Evolutionary conservation across 164 flowering plant genomes (phyloP), one percentile per base, ranked within the genome.

Genomic region (Cinnamomum chago): DNA sequence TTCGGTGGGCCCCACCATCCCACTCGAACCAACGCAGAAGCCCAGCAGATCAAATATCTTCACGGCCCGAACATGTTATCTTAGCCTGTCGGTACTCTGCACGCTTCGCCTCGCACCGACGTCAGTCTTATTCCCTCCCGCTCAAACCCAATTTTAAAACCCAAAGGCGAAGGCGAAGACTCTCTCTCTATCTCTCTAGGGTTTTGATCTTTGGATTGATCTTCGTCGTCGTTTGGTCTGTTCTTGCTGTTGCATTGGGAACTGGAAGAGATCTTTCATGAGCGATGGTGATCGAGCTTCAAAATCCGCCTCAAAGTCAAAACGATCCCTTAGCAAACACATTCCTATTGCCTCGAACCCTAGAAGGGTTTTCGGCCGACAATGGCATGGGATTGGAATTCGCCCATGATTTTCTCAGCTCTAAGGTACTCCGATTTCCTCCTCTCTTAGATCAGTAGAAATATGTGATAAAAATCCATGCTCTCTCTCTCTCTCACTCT

Each of bases 291-390:
- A 35, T 28, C 18, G 47, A 28, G 17, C n/a, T 11, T 25, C 35
- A 30, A 27, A 28, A 30, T 11, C 35, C 28, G 17, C n/a, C 33
- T 17, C 40, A 28, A 30, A 67, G 28, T 17, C 40, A 5, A 30
- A 67, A 67, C 47, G 69, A 67, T 67, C 69, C 69, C 47, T 15
- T 67, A 12, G 69, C 40, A 20, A 67, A 30, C 28, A 17, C 28
- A 15, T 67, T 67, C 69, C 40, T 30, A 9, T 18, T 67, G 7
- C 69, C 33, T 15, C 69, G 47, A 67, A 67, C 69, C 50, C 50
- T 67, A 33, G 69, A 67, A 10, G 69, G 69, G 13, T 30, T 67
- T 67, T 35, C 40, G 22, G 2, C 33, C 40, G 35, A 67, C 12
- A 67, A 28, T 27, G 69, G 35, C 69, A 67, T 17, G 23, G 69